These are phyloP conservation scores for Fusarium marasasianum DNA, from an alignment of 2,329 filamentous ascomycete species.

Conservation along the genomic window DNA sequence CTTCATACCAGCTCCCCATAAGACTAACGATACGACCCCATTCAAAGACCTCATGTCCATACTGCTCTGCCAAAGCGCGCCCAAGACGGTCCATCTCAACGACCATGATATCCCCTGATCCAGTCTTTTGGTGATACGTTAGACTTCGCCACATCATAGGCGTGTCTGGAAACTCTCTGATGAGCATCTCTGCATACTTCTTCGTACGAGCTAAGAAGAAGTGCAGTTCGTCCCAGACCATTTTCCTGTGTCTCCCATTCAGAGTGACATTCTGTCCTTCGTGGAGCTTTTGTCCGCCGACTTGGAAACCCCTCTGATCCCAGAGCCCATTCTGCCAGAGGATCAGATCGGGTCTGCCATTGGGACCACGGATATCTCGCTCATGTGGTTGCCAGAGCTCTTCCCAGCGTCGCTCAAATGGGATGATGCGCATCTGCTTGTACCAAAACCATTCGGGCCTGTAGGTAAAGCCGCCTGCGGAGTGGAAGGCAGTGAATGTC, in stretches of 20 bases:
- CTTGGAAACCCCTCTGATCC: not conserved
- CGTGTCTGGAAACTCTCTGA: not conserved
- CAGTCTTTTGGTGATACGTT: not conserved
- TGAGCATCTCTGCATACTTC: not conserved
- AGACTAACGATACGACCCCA: not conserved
- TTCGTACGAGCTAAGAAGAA: not conserved
- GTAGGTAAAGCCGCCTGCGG: not conserved
- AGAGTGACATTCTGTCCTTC: not conserved
- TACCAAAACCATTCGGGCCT: slow-evolving; percentile 4
- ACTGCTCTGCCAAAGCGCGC: not conserved
- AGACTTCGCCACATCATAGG: slow-evolving; percentile 4
- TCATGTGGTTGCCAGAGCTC: not conserved
- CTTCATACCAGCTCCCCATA: not conserved
- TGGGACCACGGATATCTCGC: not conserved
- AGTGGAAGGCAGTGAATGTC: not conserved
- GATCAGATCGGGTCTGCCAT: not conserved
- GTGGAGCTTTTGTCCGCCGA: not conserved
- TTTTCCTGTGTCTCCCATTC: not conserved
- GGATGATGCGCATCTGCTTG: not conserved
- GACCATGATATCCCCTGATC: not conserved
- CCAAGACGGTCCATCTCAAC: slow-evolving; percentile 6
- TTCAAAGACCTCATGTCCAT: not conserved
- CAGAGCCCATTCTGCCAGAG: slow-evolving; percentile 1
- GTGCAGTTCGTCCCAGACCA: slow-evolving; percentile 1
- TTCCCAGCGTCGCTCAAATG: slow-evolving; percentile 3